Percentiles rank a stretch among this genome's conserved stretches.
phyloP scores from a whole-genome alignment of 1,284 basidiomycete species.

The Heterobasidion annosum region DNA sequence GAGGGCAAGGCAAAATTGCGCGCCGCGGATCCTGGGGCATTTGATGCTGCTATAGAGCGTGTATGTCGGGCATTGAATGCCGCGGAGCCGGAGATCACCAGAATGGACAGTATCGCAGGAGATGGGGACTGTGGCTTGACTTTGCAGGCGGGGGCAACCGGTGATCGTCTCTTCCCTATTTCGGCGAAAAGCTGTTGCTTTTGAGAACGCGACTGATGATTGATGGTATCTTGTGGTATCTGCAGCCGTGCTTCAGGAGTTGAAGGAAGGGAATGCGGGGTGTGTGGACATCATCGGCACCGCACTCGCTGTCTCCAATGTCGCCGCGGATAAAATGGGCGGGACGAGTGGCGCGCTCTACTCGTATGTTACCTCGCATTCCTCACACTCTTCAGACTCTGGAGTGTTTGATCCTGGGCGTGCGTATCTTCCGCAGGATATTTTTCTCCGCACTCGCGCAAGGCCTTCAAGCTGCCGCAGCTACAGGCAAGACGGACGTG shows the following conservation, averaged over 20 bases:
- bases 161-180: constrained; percentile 15
- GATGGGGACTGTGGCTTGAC: constrained; percentile 80
- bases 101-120: constrained; percentile 77
- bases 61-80: constrained; percentile 66
- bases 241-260: constrained; percentile 43
- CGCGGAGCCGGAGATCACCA: constrained; percentile 84
- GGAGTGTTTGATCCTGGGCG: not conserved
- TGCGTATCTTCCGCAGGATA: constrained; percentile 41
- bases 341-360: constrained; percentile 91
- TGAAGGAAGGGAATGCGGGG: constrained; percentile 39
- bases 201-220: not conserved
- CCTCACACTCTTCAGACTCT: not conserved
- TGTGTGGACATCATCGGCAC: constrained; percentile 56
- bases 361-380: constrained; percentile 42
- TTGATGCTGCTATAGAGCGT: constrained; percentile 48
- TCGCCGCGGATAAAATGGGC: constrained; percentile 84
- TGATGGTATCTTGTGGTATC: not conserved
- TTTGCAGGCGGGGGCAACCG: constrained; percentile 63
- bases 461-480: constrained; percentile 43
- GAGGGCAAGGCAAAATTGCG: constrained; percentile 19
- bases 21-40: constrained; percentile 36
- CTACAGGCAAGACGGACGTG: constrained; percentile 11
- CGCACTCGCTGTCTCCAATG: constrained; percentile 63
- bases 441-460: constrained; percentile 83
- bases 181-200: not conserved